A percentile compares a stretch with the other conserved stretches of the same genome.
These are phyloP conservation scores for Chlamydomonas sphaeroides DNA, from an alignment of 139 green algal species.

Conservation along the genomic window DNA sequence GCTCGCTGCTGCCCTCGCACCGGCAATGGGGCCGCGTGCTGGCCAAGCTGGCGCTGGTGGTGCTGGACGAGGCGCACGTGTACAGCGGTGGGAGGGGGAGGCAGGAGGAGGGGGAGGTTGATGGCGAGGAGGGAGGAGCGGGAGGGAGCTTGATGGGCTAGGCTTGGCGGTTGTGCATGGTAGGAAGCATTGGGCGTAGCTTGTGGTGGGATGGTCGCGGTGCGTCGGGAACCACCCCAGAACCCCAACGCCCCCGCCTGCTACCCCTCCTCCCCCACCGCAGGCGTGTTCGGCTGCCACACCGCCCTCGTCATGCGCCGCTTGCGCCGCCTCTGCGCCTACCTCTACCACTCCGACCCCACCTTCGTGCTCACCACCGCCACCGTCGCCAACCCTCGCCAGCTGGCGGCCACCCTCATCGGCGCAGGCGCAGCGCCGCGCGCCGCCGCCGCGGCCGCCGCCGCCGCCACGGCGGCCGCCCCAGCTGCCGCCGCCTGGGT, in stretches of 20 bases:
- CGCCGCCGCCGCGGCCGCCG: not conserved
- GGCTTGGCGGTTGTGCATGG: too few species aligned
- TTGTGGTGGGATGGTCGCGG: too few species aligned
- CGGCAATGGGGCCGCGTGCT: conserved; percentile 77
- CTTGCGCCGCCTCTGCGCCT: conserved; percentile 81
- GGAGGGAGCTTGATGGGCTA: too few species aligned
- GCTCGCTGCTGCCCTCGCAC: conserved; percentile 84
- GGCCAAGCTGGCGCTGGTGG: conserved; percentile 77
- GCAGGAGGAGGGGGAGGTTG: not conserved
- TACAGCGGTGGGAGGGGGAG: conserved; percentile 63
- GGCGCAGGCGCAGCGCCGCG: too few species aligned
- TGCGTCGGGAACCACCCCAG: too few species aligned
- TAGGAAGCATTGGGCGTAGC: too few species aligned
- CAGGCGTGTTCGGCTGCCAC: conserved; percentile 93
- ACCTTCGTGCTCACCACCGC: conserved; percentile 67
- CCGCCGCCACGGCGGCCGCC: not conserved
- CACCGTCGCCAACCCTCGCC: conserved; percentile 88
- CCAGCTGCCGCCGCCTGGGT: too few species aligned
- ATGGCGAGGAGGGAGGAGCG: too few species aligned
- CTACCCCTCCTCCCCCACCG: conserved; percentile 33
- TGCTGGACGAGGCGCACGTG: conserved; percentile 93
- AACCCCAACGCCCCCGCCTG: too few species aligned
- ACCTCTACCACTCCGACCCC: conserved; percentile 62
- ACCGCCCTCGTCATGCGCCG: conserved; percentile 87
- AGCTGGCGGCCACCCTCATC: conserved; percentile 34